These are phyloP conservation scores for Escallonia rubra DNA, from an alignment of 129 eudicot genomes.

Conservation along the genomic window DNA sequence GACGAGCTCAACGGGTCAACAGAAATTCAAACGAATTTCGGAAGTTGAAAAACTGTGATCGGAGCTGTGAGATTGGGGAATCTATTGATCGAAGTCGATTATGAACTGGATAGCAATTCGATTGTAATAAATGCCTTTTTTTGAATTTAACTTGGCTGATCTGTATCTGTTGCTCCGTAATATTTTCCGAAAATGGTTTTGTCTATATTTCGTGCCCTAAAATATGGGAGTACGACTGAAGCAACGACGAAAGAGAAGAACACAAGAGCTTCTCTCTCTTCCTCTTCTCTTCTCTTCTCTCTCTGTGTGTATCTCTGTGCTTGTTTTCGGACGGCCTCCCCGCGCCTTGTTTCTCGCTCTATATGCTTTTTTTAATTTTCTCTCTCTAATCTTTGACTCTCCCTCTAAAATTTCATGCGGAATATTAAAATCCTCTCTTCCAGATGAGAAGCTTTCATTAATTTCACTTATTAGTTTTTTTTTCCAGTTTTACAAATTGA, in stretches of 20 bases:
- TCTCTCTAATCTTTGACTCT: conserved; percentile 18
- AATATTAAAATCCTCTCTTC: not conserved
- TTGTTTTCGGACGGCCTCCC: conserved; percentile 55
- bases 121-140: conserved; percentile 8
- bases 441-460: no score
- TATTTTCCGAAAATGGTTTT: conserved; percentile 4
- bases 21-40: not conserved
- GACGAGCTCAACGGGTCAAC: conserved; percentile 19
- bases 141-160: conserved; percentile 10
- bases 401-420: conserved; percentile 2
- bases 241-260: conserved; percentile 4
- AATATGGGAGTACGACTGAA: conserved; percentile 17
- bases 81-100: conserved; percentile 36
- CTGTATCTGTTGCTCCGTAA: conserved; percentile 7
- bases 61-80: conserved; percentile 17
- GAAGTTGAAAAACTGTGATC: conserved; percentile 8
- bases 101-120: conserved; percentile 19
- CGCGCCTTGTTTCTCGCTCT: conserved; percentile 91
- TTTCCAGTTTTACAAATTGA: no score
- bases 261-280: conserved; percentile 3
- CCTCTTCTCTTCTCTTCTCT: not conserved
- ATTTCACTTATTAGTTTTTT: no score
- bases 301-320: not conserved
- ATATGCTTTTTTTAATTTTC: not conserved
- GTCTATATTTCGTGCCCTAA: conserved; percentile 24